Conservation (phyloP, 1,284 basidiomycete genomes). For the Ganoderma sinense region DNA sequence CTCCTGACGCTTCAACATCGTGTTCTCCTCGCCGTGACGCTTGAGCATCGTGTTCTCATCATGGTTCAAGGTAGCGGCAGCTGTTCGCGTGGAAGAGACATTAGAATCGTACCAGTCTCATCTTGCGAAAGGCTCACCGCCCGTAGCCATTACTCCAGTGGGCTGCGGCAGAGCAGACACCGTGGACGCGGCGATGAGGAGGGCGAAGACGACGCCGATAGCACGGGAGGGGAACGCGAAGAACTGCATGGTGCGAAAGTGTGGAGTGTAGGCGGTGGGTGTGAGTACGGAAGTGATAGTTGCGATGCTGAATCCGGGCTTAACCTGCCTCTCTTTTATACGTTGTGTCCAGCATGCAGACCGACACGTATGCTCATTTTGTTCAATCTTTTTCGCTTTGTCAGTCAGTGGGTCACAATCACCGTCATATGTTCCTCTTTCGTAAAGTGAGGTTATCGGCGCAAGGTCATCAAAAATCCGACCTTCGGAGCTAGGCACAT, state of each 20-base stretch:
- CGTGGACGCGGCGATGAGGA: not conserved
- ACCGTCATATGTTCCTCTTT: not conserved
- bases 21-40: not conserved
- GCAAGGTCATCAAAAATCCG: not conserved
- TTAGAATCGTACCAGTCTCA: not conserved
- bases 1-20: not conserved
- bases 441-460: not conserved
- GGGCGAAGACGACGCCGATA: not conserved
- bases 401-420: not conserved
- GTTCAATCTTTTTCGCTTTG: not conserved
- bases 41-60: not conserved
- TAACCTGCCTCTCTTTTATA: not conserved
- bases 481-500: not conserved
- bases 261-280: not conserved
- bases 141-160: not conserved
- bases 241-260: not conserved
- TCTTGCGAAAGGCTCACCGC: not conserved
- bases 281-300: not conserved
- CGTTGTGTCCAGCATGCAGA: not conserved
- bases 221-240: not conserved
- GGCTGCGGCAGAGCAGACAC: not conserved
- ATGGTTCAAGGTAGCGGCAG: not conserved
- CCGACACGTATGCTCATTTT: not conserved
- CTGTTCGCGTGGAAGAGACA: not conserved
- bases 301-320: not conserved